Percentiles rank a stretch among this genome's conserved stretches.
Conservation (phyloP, 176 grass and related monocot genomes). For the Aegilops longissima region DNA sequence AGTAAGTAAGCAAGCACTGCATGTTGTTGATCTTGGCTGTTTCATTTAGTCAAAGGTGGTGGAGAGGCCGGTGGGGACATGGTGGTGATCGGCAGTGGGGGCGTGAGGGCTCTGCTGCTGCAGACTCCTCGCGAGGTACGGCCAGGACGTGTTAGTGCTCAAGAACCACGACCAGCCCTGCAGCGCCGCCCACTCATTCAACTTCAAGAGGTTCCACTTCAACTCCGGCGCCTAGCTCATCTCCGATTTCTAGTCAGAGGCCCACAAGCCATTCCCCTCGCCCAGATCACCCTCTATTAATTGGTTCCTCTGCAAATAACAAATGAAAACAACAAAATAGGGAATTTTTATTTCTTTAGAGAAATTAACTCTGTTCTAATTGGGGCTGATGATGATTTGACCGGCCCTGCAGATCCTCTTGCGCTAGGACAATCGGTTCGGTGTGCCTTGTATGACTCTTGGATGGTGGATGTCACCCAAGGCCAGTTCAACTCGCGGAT, state of each 20-base stretch:
- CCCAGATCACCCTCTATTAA: no score
- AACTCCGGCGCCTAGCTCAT: conserved; percentile 5
- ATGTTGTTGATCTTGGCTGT: background rate
- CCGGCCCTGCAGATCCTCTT: conserved; percentile 57
- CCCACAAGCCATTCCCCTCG: no score
- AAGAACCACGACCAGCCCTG: no score
- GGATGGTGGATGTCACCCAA: conserved; percentile 86
- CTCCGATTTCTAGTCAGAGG: no score
- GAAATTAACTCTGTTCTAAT: background rate
- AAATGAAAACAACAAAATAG: no score
- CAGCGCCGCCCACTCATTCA: no score
- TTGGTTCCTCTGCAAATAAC: no score
- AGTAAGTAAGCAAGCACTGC: background rate
- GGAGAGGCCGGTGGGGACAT: conserved; percentile 73
- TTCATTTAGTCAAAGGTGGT: background rate
- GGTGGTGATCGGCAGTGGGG: conserved; percentile 68
- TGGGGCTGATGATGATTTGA: conserved; percentile 29
- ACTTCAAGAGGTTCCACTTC: conserved; percentile 20
- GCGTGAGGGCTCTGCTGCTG: no score
- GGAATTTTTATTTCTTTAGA: no score
- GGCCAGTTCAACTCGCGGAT: conserved; percentile 73
- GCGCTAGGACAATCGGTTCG: conserved; percentile 62
- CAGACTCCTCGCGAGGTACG: no score
- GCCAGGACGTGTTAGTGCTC: no score
- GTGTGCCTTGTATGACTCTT: conserved; percentile 79